Base-by-base conservation (phyloP, 352 stramenopile genomes). In the Phytophthora lateralis region DNA sequence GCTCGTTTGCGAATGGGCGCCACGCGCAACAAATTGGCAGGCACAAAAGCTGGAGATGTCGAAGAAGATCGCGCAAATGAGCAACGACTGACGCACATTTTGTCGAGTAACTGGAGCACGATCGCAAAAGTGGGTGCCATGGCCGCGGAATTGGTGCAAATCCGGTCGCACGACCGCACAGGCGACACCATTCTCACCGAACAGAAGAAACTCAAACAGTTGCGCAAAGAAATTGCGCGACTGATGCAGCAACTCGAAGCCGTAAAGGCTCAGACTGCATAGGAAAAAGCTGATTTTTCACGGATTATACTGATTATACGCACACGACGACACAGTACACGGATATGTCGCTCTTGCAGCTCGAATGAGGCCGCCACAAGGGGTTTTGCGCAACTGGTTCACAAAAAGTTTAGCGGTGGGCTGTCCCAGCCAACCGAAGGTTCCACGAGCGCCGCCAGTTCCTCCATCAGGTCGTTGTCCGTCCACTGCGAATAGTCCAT, bases 91-190 rank as follows among this genome's bases (percentile, higher is more conserved):
- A 61, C 71, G 29, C 64, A 75, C 18, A 82, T 93, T 4, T 51
- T 90, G 42, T 64, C 73, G 29, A 85, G 68, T 48, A 77, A 71
- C 49, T 86, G 78, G 76, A 88, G 70, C 46, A 91, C 82, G 0
- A 64, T 91, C n/a, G 72, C 78, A 2, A 93, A 90, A 24, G 78
- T 91, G 27, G 61, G 67, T 24, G 73, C 71, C 6, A 75, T 91
- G 60, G 60, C 75, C 10, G 18, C 66, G 6, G 79, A 90, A 45
- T 55, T 93, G 17, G 70, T 62, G 15, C 69, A 62, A 11, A 86
- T 90, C 38, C 79, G 80, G 2, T 69, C 66, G 29, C 69, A 64
- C 29, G 76, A 89, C 50, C 76, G 89, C 35, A 71, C 70, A 0
- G 73, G 69, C 20, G 78, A 88, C 17, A 76, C 71, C 30, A 72